Base-by-base conservation (phyloP, 2,329 filamentous ascomycete genomes). In the Aspergillus pseudoviridinutans region DNA sequence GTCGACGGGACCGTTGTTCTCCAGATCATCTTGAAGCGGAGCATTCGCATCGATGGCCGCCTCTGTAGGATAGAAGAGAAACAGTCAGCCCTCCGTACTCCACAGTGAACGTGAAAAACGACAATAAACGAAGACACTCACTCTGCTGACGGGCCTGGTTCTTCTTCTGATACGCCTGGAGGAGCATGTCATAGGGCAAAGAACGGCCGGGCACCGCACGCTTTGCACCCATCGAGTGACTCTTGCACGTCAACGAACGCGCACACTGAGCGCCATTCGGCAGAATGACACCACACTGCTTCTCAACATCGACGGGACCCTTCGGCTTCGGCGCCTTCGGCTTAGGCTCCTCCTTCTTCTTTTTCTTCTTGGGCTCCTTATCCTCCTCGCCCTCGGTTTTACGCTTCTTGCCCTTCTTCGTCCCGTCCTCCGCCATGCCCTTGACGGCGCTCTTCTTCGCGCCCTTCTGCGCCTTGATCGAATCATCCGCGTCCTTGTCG, bases 71-170 rank as follows among this genome's bases (percentile, higher is more conserved):
- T 57, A 63, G 62, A 64, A 14, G 7, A 5, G 22, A 32, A 12
- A 38, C 32, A n/a, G 44, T 47, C 44, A 47, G 44, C 22, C 17
- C 22, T 25, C 25, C 55, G 49, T 66, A 53, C 58, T 51, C 17
- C 54, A 47, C 44, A 42, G 41, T 55, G 29, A 25, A 47, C 9
- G 46, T 29, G 29, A 25, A 57, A 12, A 25, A 50, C 51, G 82
- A 22, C 25, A 46, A 52, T 12, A 53, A 8, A 12, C 28, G 50
- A 3, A 60, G 20, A 49, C 46, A 28, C 47, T 83, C 88, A 92
- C 91, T 96, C 75, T 97, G 94, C 78, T 96, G 91, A 70, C 96
- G 96, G 24, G 94, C 94, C 74, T 97, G 94, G 68, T 99, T 99
- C 81, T 97, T 97, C 82, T 97, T 97, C 74, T 94, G 90, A 69